These are phyloP conservation scores for Hypoxylon sp. DNA, from an alignment of 2,329 filamentous ascomycete genomes.

Conservation along the genomic window DNA sequence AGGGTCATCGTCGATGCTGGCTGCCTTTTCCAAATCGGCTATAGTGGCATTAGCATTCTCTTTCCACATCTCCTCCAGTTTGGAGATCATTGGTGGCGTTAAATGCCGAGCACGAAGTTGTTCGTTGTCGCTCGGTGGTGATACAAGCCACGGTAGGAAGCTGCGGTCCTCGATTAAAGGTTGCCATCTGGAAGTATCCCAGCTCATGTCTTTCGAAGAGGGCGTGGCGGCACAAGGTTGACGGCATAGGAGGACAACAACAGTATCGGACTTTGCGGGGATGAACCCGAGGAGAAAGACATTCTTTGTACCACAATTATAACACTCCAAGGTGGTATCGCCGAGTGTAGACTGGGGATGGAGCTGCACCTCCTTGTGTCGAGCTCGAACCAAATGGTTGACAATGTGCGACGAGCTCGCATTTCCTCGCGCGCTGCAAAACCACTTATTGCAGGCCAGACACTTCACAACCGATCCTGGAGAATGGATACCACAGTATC, in stretches of 20 bases:
- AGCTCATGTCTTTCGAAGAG: constrained; percentile 99
- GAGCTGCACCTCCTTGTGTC: constrained; percentile 98
- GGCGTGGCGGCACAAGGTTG: constrained; percentile 96
- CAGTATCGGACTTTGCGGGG: constrained; percentile 97
- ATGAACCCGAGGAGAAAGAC: constrained; percentile 98
- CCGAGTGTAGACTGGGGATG: constrained; percentile 94
- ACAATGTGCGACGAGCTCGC: constrained; percentile 98
- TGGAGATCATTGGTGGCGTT: constrained; percentile 94
- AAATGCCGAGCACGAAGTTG: constrained; percentile 95
- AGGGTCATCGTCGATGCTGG: constrained; percentile 94
- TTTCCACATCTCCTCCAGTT: constrained; percentile 98
- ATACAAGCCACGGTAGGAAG: constrained; percentile 94
- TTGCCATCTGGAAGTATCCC: constrained; percentile 98
- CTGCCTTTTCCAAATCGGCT: constrained; percentile 90
- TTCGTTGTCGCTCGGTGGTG: constrained; percentile 90
- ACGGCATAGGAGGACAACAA: constrained; percentile 95
- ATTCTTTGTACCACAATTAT: constrained; percentile 99
- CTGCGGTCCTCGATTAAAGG: constrained; percentile 97
- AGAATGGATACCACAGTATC: constrained; percentile 98
- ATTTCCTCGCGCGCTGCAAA: constrained; percentile 97
- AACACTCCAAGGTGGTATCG: constrained; percentile 97
- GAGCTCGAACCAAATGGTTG: constrained; percentile 95
- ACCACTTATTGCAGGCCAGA: constrained; percentile 96
- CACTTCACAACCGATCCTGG: constrained; percentile 97
- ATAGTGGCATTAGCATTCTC: constrained; percentile 91